Evolutionary conservation across 352 stramenopile genomes (phyloP), one percentile per base, ranked within the genome.

Genomic region (Phytophthora palmivora): DNA sequence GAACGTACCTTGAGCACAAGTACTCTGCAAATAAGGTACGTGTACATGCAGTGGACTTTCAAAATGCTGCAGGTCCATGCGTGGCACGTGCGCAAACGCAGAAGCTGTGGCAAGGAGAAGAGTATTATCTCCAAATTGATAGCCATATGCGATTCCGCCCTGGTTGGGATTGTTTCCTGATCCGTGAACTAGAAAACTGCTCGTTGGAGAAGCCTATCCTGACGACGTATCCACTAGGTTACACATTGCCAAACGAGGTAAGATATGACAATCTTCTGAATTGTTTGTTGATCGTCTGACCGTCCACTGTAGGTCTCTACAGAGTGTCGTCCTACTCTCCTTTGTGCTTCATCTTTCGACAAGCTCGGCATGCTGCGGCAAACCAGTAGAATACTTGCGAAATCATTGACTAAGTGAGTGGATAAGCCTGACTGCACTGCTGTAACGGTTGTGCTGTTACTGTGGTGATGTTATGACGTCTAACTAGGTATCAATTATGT

Each of bases 101-200:
- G 70, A 70, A 70, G 18, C 67, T 98, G 2, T 96, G 84, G 65
- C 45, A 78, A 15, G 83, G 76, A 21, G 94, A 99, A 67, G 36
- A 79, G 11, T 98, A 92, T 67, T 82, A 97, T 32, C 81, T 99
- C 4, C 94, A 98, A 68, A 97, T 98, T 61, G 96, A 99, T 69
- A 97, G 92, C 51, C 96, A 98, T 74, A 99, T 97, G 84, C 82
- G 93, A 1, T 85, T 94, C 36, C 78, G 78, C 6, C 49, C 45
- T 11, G 73, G 79, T 15, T 99, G 95, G 95, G 96, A 99, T 67
- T 70, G 57, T 9, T 98, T 92, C 51, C 64, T 99, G 38, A 88
- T 98, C 49, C 41, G 74, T 18, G 71, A 96, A 55, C 76, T 97
- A 14, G 38, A 34, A 10, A 68, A 76, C 12, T 88, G 77, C 43